Evolutionary conservation across 108 stramenopile genomes (phyloP).

Genomic region (Epithemia pelagica): DNA sequence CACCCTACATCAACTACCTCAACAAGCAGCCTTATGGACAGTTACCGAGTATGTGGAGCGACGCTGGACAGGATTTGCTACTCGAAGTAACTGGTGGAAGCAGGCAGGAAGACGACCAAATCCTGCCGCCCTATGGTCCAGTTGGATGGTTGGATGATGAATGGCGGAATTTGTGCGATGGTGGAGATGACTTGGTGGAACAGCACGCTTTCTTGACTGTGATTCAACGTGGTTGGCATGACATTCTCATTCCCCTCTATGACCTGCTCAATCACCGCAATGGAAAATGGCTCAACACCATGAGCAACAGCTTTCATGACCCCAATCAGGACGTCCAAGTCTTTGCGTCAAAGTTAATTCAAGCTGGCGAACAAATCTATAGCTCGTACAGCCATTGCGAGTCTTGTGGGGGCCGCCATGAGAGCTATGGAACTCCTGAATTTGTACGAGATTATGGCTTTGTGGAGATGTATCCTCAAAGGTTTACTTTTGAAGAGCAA

Average conservation of each 20-base stretch:
- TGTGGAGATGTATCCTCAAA: conserved; percentile 70
- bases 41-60: conserved; percentile 45
- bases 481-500: conserved; percentile 43
- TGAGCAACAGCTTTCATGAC: not conserved
- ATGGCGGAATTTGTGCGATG: conserved; percentile 22
- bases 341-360: conserved; percentile 28
- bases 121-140: conserved; percentile 10
- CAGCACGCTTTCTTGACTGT: conserved; percentile 37
- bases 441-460: conserved; percentile 75
- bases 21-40: conserved; percentile 19
- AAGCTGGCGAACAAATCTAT: conserved; percentile 55
- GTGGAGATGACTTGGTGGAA: conserved; percentile 2
- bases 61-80: conserved; percentile 31
- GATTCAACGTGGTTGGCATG: conserved; percentile 50
- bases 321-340: conserved; percentile 17
- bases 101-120: not conserved
- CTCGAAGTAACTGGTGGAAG: conserved; percentile 14
- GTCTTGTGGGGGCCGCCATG: not conserved
- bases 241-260: conserved; percentile 54
- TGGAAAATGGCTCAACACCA: conserved; percentile 21
- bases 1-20: conserved; percentile 65
- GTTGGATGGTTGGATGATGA: conserved; percentile 15
- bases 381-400: conserved; percentile 50
- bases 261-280: conserved; percentile 61
- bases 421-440: conserved; percentile 38